Conservation (phyloP, 148 eudicot genomes). For the Amaranthus palmeri region DNA sequence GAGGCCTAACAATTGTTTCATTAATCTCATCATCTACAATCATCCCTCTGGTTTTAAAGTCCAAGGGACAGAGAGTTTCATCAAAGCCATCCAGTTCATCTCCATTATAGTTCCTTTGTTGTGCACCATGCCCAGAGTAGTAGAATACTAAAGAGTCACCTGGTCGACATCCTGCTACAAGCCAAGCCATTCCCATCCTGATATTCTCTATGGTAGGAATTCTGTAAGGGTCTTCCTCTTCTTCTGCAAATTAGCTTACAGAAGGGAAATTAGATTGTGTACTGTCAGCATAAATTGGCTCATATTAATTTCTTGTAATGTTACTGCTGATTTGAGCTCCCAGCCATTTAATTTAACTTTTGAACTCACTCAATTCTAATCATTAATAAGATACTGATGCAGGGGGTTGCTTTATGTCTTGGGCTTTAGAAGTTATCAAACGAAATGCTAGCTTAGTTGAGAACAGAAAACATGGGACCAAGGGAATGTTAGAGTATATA, state of each 20-base stretch:
- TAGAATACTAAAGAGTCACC: conserved; percentile 93
- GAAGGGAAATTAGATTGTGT: conserved; percentile 7
- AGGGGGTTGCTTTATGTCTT: background rate
- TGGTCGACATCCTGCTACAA: conserved; percentile 77
- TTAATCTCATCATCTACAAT: conserved; percentile 94
- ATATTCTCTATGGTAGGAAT: conserved; percentile 80
- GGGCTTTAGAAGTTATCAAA: background rate
- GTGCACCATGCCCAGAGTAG: conserved; percentile 95
- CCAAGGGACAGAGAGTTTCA: conserved; percentile 93
- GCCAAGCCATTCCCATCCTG: conserved; percentile 87
- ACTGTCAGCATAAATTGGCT: background rate
- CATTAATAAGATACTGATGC: background rate
- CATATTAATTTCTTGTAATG: background rate
- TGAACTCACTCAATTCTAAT: no score
- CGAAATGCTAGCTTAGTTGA: background rate
- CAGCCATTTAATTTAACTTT: background rate
- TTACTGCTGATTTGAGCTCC: background rate
- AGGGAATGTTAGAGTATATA: no score
- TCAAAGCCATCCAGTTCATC: conserved; percentile 95
- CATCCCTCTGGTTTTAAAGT: conserved; percentile 89
- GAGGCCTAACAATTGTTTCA: conserved; percentile 75
- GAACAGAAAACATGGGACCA: no score
- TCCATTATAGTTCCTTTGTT: conserved; percentile 54
- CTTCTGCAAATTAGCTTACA: conserved; percentile 57
- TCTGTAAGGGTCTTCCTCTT: conserved; percentile 76